Conservation (phyloP, 2,329 filamentous ascomycete genomes). For the Fusarium sp. region DNA sequence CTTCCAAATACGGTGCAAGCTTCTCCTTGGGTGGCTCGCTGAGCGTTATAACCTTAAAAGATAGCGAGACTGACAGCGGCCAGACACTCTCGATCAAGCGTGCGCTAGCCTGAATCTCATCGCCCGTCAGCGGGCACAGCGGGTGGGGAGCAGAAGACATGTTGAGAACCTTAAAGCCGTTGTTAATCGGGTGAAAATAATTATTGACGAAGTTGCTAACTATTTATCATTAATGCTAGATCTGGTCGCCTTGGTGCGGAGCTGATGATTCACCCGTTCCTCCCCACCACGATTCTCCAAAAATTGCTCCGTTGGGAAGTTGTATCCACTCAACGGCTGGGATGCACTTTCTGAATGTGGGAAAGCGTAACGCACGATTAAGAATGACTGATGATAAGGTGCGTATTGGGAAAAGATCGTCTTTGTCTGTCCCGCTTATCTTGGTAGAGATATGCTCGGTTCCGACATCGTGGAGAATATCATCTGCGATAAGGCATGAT, state of each 20-base stretch:
- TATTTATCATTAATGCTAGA: slow-evolving; percentile 7
- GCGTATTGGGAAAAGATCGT: slow-evolving; percentile 35
- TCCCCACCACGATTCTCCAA: slow-evolving; percentile 15
- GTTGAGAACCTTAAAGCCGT: rapidly evolving
- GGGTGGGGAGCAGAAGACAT: slow-evolving; percentile 17
- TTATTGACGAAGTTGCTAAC: neutral
- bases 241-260: neutral
- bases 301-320: slow-evolving; percentile 12
- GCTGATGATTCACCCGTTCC: neutral
- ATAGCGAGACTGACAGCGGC: slow-evolving; percentile 23
- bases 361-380: neutral
- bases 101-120: slow-evolving; percentile 28
- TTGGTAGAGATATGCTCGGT: neutral
- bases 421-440: slow-evolving; percentile 9
- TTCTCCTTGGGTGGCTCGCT: slow-evolving; percentile 29
- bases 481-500: neutral
- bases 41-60: slow-evolving; percentile 34
- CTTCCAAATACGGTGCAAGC: slow-evolving; percentile 21
- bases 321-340: neutral
- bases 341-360: neutral
- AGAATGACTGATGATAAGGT: neutral
- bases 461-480: neutral
- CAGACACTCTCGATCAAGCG: slow-evolving; percentile 18
- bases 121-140: slow-evolving; percentile 23
- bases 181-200: too few relatives aligned